Conservation (phyloP, 345 rosid species). For the Punica granatum region DNA sequence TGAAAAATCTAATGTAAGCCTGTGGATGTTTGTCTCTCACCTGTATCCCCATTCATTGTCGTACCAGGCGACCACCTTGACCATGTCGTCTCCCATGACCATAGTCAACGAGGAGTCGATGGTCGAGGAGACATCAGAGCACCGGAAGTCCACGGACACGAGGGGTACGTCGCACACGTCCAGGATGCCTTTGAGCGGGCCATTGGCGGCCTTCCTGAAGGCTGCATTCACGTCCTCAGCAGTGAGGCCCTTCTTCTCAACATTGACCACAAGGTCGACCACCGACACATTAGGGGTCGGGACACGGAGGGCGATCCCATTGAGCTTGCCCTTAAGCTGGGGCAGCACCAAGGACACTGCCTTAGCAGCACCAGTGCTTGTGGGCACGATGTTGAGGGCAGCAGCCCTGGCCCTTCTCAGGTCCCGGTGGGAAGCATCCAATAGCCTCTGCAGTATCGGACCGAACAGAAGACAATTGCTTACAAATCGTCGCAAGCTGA, state of each 20-base stretch:
- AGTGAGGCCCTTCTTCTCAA: constrained; percentile 69
- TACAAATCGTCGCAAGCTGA: neutral
- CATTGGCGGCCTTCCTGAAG: constrained; percentile 80
- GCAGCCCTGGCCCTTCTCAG: constrained; percentile 98
- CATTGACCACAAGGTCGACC: constrained; percentile 85
- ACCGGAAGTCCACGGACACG: constrained; percentile 85
- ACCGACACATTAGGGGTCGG: constrained; percentile 99
- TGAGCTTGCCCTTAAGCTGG: constrained; percentile 96
- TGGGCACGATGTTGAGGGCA: constrained; percentile 91
- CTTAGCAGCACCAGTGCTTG: constrained; percentile 99
- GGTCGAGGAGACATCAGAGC: constrained; percentile 86
- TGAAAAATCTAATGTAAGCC: neutral
- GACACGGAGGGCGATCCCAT: constrained; percentile 93
- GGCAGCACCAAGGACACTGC: constrained; percentile 94
- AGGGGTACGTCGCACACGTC: constrained; percentile 84
- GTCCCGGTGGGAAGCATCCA: constrained; percentile 98
- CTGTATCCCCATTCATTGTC: constrained; percentile 99
- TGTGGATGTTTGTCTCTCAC: constrained; percentile 20
- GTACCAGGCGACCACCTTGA: constrained; percentile 97
- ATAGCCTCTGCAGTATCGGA: constrained; percentile 55
- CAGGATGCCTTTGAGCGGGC: constrained; percentile 78
- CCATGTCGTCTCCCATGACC: constrained; percentile 99
- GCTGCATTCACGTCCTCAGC: constrained; percentile 94
- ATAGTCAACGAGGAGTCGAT: constrained; percentile 89
- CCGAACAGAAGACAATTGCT: neutral